Evolutionary conservation across 1,139 yeast species (phyloP).

Genomic region (Yarrowia galli): DNA sequence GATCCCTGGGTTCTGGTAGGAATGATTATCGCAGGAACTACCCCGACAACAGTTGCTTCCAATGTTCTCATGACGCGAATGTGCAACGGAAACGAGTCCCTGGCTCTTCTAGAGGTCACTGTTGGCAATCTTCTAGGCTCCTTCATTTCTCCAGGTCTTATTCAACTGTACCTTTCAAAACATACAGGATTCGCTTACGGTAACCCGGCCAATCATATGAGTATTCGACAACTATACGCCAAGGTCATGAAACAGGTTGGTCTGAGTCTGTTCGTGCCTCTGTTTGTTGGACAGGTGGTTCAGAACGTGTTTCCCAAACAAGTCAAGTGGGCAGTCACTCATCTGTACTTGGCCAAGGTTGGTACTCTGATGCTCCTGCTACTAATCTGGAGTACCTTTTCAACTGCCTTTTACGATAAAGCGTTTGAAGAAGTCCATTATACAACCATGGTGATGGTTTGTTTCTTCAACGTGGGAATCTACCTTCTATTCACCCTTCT

Average conservation of each 20-base stretch:
- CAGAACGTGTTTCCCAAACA: slow-evolving; percentile 73
- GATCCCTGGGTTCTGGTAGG: slow-evolving; percentile 82
- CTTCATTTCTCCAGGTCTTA: slow-evolving; percentile 81
- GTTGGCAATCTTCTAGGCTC: slow-evolving; percentile 87
- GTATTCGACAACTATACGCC: slow-evolving; percentile 65
- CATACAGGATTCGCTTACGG: slow-evolving; percentile 72
- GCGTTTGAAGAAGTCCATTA: slow-evolving; percentile 78
- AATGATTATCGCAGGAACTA: slow-evolving; percentile 77
- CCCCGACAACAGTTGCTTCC: slow-evolving; percentile 91
- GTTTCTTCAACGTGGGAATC: slow-evolving; percentile 80
- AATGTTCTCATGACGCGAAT: slow-evolving; percentile 87
- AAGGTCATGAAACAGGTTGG: slow-evolving; percentile 88
- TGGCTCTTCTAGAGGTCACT: slow-evolving; percentile 83
- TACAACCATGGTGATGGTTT: slow-evolving; percentile 72
- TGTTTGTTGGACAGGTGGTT: slow-evolving; percentile 82
- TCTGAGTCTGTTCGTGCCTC: slow-evolving; percentile 78
- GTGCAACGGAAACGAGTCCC: slow-evolving; percentile 80
- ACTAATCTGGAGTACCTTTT: slow-evolving; percentile 84
- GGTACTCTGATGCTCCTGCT: slow-evolving; percentile 80
- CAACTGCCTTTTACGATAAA: slow-evolving; percentile 83
- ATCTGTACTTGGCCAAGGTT: slow-evolving; percentile 69
- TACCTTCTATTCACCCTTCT: slow-evolving; percentile 75
- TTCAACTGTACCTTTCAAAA: slow-evolving; percentile 68
- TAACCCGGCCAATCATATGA: slow-evolving; percentile 71
- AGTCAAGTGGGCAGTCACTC: slow-evolving; percentile 65